These are phyloP conservation scores for Rhynchospora breviuscula DNA, from an alignment of 176 grass and related monocot genomes.

Conservation along the genomic window DNA sequence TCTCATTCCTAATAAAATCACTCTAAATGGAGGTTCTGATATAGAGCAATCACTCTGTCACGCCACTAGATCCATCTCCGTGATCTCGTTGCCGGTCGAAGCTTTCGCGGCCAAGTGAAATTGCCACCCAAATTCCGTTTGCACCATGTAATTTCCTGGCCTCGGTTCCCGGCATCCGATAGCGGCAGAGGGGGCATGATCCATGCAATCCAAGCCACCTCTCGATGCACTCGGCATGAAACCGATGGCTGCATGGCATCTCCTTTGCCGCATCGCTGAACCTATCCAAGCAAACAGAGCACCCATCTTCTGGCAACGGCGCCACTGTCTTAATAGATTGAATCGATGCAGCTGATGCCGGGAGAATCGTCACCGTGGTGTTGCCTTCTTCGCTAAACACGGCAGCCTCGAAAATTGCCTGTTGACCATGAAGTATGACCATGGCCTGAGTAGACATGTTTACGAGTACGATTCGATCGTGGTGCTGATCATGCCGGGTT, in stretches of 20 bases:
- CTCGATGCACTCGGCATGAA: slow-evolving; percentile 67
- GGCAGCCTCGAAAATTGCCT: background rate
- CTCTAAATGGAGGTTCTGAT: background rate
- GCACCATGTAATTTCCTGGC: slow-evolving; percentile 32
- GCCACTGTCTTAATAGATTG: slow-evolving; percentile 51
- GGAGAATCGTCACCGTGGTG: slow-evolving; percentile 28
- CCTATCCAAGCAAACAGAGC: slow-evolving; percentile 62
- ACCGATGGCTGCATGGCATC: slow-evolving; percentile 79
- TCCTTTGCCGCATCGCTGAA: slow-evolving; percentile 40
- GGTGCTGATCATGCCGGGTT: background rate
- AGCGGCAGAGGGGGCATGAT: slow-evolving; percentile 63
- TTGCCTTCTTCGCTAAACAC: background rate
- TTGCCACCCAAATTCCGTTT: slow-evolving; percentile 10
- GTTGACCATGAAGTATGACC: slow-evolving; percentile 6
- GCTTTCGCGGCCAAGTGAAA: slow-evolving; percentile 5
- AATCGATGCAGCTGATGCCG: slow-evolving; percentile 60
- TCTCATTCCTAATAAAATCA: background rate
- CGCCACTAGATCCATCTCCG: slow-evolving; percentile 5
- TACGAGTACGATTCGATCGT: slow-evolving; percentile 2
- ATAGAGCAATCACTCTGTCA: background rate
- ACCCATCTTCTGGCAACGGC: slow-evolving; percentile 20
- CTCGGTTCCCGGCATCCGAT: slow-evolving; percentile 32
- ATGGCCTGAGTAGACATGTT: slow-evolving; percentile 19
- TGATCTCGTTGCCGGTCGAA: background rate
- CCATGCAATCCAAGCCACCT: slow-evolving; percentile 72